Percentiles rank a stretch among this genome's conserved stretches.
Conservation (phyloP, 1,284 basidiomycete genomes). For the Inonotus hispidus region DNA sequence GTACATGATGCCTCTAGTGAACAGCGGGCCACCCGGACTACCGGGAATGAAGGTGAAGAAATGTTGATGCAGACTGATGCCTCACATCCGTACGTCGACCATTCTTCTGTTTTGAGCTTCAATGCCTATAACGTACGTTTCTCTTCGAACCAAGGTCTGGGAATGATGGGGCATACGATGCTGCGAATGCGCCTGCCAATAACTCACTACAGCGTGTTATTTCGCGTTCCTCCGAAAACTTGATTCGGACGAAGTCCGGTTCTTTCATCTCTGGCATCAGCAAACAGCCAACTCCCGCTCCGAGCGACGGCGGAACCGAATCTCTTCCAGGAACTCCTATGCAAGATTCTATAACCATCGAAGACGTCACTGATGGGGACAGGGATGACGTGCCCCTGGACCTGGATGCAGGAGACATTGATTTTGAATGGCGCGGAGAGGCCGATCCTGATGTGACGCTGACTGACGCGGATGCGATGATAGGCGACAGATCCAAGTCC, state of each 20-base stretch:
- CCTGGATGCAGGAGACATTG: too few relatives aligned
- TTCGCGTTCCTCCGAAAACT: constrained; percentile 11
- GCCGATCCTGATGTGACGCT: background rate
- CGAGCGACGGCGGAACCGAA: constrained; percentile 25
- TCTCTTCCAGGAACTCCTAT: constrained; percentile 4
- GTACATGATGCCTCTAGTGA: background rate
- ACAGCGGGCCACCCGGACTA: too few relatives aligned
- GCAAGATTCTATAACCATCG: background rate
- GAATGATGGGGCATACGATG: background rate
- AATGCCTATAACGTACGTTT: too few relatives aligned
- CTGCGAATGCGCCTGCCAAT: too few relatives aligned
- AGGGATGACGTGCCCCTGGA: too few relatives aligned
- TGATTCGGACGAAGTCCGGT: constrained; percentile 38
- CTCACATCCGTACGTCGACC: too few relatives aligned
- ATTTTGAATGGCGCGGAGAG: background rate
- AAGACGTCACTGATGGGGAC: background rate
- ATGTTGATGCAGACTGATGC: too few relatives aligned
- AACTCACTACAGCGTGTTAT: background rate
- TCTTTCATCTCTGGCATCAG: constrained; percentile 41
- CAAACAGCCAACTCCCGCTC: constrained; percentile 46
- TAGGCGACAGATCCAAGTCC: background rate
- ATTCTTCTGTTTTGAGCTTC: too few relatives aligned
- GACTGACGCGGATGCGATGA: background rate
- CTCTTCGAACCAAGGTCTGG: background rate
- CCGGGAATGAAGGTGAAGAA: too few relatives aligned